phyloP scores from a whole-genome alignment of 2,329 filamentous ascomycete genomes.

The Aspergillus calidoustus region DNA sequence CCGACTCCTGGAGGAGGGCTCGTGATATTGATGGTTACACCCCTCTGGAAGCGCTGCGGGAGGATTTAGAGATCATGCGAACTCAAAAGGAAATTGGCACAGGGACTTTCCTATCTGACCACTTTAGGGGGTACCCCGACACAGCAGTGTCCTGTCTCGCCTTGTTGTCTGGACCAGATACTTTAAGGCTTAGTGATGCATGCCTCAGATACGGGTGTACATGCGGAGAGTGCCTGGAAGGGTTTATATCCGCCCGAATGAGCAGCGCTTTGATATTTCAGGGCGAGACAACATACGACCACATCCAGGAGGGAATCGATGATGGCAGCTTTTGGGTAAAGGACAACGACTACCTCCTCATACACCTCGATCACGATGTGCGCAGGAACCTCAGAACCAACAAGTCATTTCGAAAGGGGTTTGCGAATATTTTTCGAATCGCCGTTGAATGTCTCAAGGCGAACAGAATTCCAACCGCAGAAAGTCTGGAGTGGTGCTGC shows the following conservation, averaged over 20 bases:
- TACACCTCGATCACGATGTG: conserved; percentile 29
- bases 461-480: conserved; percentile 28
- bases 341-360: conserved; percentile 22
- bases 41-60: conserved; percentile 32
- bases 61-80: conserved; percentile 35
- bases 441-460: conserved; percentile 28
- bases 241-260: conserved; percentile 47
- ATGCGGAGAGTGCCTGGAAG: conserved; percentile 42
- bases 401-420: conserved; percentile 41
- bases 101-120: conserved; percentile 33
- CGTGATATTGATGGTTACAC: conserved; percentile 35
- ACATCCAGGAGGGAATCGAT: conserved; percentile 24
- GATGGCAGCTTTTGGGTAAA: conserved; percentile 25
- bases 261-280: conserved; percentile 33
- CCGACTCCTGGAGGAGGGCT: conserved; percentile 26
- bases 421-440: conserved; percentile 38
- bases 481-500: conserved; percentile 29
- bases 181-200: conserved; percentile 20
- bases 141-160: conserved; percentile 35
- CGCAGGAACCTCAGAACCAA: conserved; percentile 37
- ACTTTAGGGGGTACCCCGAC: conserved; percentile 36
- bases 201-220: conserved; percentile 44
- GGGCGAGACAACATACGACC: conserved; percentile 32
- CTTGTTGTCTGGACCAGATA: conserved; percentile 14
- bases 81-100: conserved; percentile 22